Evolutionary conservation across 805 yeast species (phyloP).

Genomic region (Candida ponderosae): DNA sequence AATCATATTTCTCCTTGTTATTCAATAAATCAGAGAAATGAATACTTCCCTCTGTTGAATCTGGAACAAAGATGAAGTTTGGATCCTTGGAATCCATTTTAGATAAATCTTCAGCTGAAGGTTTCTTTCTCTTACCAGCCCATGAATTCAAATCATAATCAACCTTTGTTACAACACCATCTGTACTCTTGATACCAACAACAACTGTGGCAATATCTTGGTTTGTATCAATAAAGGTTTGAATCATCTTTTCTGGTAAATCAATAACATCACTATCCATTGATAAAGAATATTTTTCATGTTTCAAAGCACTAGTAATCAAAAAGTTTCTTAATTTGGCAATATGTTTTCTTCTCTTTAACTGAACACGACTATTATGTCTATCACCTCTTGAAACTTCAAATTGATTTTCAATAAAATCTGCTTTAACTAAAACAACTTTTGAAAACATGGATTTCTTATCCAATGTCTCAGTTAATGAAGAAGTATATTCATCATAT

Average conservation of each 20-base stretch:
- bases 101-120: conserved; percentile 14
- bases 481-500: not conserved
- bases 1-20: conserved; percentile 6
- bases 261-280: conserved; percentile 24
- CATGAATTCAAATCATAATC: conserved; percentile 29
- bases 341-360: conserved; percentile 15
- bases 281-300: conserved; percentile 22
- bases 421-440: conserved; percentile 26
- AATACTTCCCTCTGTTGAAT: conserved; percentile 5
- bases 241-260: conserved; percentile 15
- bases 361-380: conserved; percentile 13
- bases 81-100: not conserved
- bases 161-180: conserved; percentile 5
- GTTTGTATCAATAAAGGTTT: conserved; percentile 14
- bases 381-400: conserved; percentile 9
- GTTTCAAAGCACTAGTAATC: conserved; percentile 12
- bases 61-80: conserved; percentile 9
- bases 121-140: conserved; percentile 22
- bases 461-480: not conserved
- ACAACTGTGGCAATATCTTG: conserved; percentile 25
- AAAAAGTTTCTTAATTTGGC: conserved; percentile 21
- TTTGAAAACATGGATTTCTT: conserved; percentile 1
- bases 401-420: conserved; percentile 23
- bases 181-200: conserved; percentile 14
- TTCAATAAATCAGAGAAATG: conserved; percentile 7